Evolutionary conservation across 2,329 filamentous ascomycete genomes (phyloP), one percentile per base, ranked within the genome.

Genomic region (Cercospora janseana): DNA sequence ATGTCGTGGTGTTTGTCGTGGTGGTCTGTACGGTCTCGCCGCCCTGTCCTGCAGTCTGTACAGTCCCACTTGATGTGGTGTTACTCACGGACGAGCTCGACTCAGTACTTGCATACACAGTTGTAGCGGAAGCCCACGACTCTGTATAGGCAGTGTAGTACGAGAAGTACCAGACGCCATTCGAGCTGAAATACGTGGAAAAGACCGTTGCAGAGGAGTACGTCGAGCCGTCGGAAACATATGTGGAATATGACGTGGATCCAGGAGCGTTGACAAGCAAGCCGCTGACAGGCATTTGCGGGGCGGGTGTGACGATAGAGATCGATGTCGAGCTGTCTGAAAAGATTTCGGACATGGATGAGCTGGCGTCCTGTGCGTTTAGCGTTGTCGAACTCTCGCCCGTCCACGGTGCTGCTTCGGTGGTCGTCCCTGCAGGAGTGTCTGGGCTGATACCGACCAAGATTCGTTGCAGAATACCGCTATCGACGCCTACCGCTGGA

Each of bases 81-180:
- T 59, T 62, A 16, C 54, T 54, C 16, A 55, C 38, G 1, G 57
- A 43, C 4, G 55, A 45, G 5, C 54, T 51, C 2, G 62, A 61
- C 23, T 56, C 55, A 4, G 59, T 55, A 20, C 55, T 55, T 4
- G 52, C 58, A 20, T 61, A 62, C 7, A 63, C 57, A 1, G 63
- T 64, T 1, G 64, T 62, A 4, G 61, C 58, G 4, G 63, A 57
- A 6, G 60, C 48, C 63, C 64, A 68, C 12, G 59, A 58, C 9
- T 58, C 46, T 7, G 55, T 62, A 40, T 51, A 68, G 3, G 62
- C 49, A 9, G 56, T 63, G 46, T 58, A 67, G 49, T 64, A 67
- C 6, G 60, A 44, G 16, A 41, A 57, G 49, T 62, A 66, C 64
- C 65, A 67, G n/a, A 45, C 47, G 9, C 61, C 60, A 38, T 59